Percentiles rank a stretch among this genome's conserved stretches.
Evolutionary conservation across 768 basidiomycete genomes (phyloP).

Genomic region (Russula virescens): DNA sequence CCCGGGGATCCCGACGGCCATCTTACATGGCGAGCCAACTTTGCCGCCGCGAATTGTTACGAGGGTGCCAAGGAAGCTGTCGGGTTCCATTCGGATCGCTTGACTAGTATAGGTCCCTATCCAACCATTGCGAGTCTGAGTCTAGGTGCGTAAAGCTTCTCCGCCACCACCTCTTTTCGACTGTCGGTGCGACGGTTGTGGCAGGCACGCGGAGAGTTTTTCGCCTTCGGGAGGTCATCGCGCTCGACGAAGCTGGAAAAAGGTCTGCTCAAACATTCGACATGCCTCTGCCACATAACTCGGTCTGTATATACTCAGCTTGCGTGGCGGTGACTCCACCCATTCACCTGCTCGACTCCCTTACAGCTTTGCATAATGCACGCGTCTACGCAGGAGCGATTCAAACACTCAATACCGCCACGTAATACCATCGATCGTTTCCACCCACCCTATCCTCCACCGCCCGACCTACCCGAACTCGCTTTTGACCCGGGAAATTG

Average conservation of each 20-base stretch:
- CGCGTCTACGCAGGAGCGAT: slow-evolving; percentile 73
- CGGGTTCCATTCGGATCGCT: slow-evolving; percentile 75
- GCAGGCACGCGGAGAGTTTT: slow-evolving; percentile 61
- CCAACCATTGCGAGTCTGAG: slow-evolving; percentile 83
- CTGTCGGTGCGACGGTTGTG: not conserved
- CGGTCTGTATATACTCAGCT: slow-evolving; percentile 40
- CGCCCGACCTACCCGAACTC: slow-evolving; percentile 9
- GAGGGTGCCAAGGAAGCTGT: slow-evolving; percentile 77
- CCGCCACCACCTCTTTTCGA: not conserved
- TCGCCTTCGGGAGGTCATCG: slow-evolving; percentile 71
- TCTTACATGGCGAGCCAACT: slow-evolving; percentile 67
- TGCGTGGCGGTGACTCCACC: not conserved
- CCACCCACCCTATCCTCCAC: slow-evolving; percentile 46
- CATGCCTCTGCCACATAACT: slow-evolving; percentile 72
- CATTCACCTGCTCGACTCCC: not conserved
- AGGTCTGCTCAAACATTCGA: slow-evolving; percentile 70
- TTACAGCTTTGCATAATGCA: slow-evolving; percentile 80
- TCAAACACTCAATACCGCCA: slow-evolving; percentile 75
- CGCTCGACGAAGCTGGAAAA: slow-evolving; percentile 48
- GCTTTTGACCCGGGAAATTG: slow-evolving; percentile 25
- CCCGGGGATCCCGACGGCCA: slow-evolving; percentile 21
- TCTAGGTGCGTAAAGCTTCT: slow-evolving; percentile 44
- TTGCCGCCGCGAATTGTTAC: slow-evolving; percentile 82
- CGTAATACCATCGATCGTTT: slow-evolving; percentile 67
- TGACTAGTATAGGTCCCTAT: slow-evolving; percentile 78